Evolutionary conservation across 306 rosid genomes (phyloP).

Genomic region (Medicago lupulina): DNA sequence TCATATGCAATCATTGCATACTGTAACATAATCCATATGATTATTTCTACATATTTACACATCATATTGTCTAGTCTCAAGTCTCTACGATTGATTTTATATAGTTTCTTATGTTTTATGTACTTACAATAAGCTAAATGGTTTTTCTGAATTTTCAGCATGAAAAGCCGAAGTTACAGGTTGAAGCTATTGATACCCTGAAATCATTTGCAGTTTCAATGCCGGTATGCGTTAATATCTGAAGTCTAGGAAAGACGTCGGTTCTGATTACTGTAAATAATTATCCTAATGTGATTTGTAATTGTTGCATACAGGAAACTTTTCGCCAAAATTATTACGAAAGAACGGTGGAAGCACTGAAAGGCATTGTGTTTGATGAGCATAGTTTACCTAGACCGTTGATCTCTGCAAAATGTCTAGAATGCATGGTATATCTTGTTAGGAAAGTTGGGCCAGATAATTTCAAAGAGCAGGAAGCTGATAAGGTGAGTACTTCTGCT

Average conservation of each 20-base stretch:
- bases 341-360: slow-evolving; percentile 25
- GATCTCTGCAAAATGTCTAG: slow-evolving; percentile 30
- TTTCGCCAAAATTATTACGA: slow-evolving; percentile 21
- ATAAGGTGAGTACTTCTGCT: slow-evolving; percentile 28
- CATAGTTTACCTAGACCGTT: not conserved
- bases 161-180: slow-evolving; percentile 1
- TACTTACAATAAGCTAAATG: slow-evolving; percentile 9
- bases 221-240: slow-evolving; percentile 35
- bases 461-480: slow-evolving; percentile 11
- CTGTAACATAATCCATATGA: not conserved
- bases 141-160: slow-evolving; percentile 38
- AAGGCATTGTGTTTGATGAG: not conserved
- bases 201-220: not conserved
- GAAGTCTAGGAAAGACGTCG: not conserved
- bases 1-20: slow-evolving; percentile 15
- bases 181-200: slow-evolving; percentile 35
- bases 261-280: not conserved
- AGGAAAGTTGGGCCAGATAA: not conserved
- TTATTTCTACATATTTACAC: not conserved
- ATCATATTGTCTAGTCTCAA: not conserved
- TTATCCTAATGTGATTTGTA: not conserved
- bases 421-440: slow-evolving; percentile 33
- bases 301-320: slow-evolving; percentile 30
- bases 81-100: not conserved
- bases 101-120: not conserved